Conservation (phyloP, 805 yeast species). For the Candida parachauliodes region DNA sequence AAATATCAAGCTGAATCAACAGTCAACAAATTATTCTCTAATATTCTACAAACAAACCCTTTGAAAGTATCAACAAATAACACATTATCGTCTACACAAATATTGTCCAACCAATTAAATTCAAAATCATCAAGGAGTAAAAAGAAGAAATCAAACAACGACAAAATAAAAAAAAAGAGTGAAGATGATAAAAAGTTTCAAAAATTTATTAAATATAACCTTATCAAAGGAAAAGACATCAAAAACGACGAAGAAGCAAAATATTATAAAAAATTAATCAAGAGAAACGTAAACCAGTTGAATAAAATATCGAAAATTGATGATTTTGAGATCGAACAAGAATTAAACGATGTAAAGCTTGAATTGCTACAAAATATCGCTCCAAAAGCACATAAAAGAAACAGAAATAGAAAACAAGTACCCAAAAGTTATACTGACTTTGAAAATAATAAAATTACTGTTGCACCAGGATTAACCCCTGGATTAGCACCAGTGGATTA, state of each 20-base stretch:
- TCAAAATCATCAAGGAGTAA: constrained; percentile 14
- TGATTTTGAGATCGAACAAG: constrained; percentile 26
- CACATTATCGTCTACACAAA: constrained; percentile 15
- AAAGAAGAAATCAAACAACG: constrained; percentile 20
- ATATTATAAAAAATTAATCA: constrained; percentile 35
- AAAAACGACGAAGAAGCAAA: constrained; percentile 32
- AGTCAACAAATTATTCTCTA: constrained; percentile 34
- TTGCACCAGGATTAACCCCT: constrained; percentile 60
- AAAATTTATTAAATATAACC: constrained; percentile 35
- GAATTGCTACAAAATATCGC: constrained; percentile 17
- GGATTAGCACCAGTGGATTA: constrained; percentile 82
- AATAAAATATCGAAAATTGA: constrained; percentile 27
- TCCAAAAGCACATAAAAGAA: constrained; percentile 23
- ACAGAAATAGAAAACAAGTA: constrained; percentile 15
- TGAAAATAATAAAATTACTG: constrained; percentile 5
- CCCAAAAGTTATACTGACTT: constrained; percentile 8
- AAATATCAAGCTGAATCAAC: constrained; percentile 35
- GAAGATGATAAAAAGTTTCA: constrained; percentile 29
- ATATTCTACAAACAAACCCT: constrained; percentile 12
- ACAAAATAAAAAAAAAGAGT: constrained; percentile 23
- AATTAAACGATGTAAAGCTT: constrained; percentile 20
- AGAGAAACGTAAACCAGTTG: constrained; percentile 31
- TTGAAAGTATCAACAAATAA: not conserved
- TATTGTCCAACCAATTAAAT: constrained; percentile 16
- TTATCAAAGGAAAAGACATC: constrained; percentile 31